These are phyloP conservation scores for Elaeagnus macrophylla DNA, from an alignment of 306 rosid genomes.

Conservation along the genomic window DNA sequence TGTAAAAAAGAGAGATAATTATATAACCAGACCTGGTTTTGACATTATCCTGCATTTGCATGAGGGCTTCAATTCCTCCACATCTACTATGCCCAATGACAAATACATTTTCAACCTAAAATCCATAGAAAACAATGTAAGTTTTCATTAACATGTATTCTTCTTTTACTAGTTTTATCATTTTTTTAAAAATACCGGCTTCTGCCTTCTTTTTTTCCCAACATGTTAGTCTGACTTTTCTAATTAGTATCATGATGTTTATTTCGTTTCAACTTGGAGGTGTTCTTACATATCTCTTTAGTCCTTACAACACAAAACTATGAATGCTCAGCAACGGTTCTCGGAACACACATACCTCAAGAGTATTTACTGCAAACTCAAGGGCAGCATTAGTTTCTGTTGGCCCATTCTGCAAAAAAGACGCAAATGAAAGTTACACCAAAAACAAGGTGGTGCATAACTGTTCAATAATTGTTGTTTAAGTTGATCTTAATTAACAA, in stretches of 20 bases:
- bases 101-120: constrained; percentile 72
- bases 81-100: constrained; percentile 88
- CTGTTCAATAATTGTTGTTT: no score
- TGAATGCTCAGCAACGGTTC: no score
- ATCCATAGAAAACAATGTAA: constrained; percentile 6
- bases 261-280: no score
- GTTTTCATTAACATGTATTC: not conserved
- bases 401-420: constrained; percentile 56
- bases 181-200: no score
- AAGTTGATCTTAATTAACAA: not conserved
- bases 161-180: no score
- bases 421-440: not conserved
- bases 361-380: constrained; percentile 74
- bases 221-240: no score
- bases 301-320: no score
- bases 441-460: not conserved
- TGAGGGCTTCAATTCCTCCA: constrained; percentile 78
- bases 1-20: not conserved
- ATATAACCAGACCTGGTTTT: constrained; percentile 42
- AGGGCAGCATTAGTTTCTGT: constrained; percentile 94
- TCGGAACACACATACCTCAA: constrained; percentile 29
- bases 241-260: no score
- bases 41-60: constrained; percentile 57
- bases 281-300: no score
- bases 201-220: no score